Percentiles rank a stretch among this genome's conserved stretches.
Conservation (phyloP, 2,329 filamentous ascomycete species). For the Talaromyces sp. region DNA sequence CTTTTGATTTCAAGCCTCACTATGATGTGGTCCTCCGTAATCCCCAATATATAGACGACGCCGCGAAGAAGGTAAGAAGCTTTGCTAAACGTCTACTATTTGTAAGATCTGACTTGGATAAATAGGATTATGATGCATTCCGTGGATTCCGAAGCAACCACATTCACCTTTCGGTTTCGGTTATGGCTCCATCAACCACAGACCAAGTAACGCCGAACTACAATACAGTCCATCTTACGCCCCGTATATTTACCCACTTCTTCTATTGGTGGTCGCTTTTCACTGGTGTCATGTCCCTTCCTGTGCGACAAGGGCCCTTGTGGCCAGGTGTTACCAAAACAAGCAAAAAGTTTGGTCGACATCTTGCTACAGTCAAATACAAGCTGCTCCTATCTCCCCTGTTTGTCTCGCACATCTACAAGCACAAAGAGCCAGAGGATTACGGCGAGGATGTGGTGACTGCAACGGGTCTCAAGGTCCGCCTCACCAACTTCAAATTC, state of each 20-base stretch:
- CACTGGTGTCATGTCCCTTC: slow-evolving; percentile 87
- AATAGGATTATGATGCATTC: slow-evolving; percentile 76
- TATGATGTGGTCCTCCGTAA: slow-evolving; percentile 86
- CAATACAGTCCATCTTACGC: slow-evolving; percentile 91
- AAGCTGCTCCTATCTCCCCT: slow-evolving; percentile 86
- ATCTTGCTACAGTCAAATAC: slow-evolving; percentile 98
- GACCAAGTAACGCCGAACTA: slow-evolving; percentile 84
- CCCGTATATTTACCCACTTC: slow-evolving; percentile 97
- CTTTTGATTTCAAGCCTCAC: slow-evolving; percentile 85
- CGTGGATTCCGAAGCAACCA: slow-evolving; percentile 93
- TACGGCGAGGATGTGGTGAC: slow-evolving; percentile 73
- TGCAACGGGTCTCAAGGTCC: slow-evolving; percentile 92
- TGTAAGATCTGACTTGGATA: slow-evolving; percentile 12
- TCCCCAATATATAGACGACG: slow-evolving; percentile 63
- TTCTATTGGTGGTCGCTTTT: slow-evolving; percentile 98
- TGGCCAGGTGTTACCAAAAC: slow-evolving; percentile 94
- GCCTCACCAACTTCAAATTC: slow-evolving; percentile 94
- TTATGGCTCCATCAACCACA: slow-evolving; percentile 78
- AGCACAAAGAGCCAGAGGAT: slow-evolving; percentile 92
- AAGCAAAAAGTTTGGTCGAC: slow-evolving; percentile 96
- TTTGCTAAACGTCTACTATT: background rate
- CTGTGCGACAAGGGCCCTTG: slow-evolving; percentile 82
- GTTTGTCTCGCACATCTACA: slow-evolving; percentile 96
- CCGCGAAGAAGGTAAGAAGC: slow-evolving; percentile 44
- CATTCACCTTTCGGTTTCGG: slow-evolving; percentile 89